Conservation (phyloP, 1,284 basidiomycete species). For the Polyporus tsugae region DNA sequence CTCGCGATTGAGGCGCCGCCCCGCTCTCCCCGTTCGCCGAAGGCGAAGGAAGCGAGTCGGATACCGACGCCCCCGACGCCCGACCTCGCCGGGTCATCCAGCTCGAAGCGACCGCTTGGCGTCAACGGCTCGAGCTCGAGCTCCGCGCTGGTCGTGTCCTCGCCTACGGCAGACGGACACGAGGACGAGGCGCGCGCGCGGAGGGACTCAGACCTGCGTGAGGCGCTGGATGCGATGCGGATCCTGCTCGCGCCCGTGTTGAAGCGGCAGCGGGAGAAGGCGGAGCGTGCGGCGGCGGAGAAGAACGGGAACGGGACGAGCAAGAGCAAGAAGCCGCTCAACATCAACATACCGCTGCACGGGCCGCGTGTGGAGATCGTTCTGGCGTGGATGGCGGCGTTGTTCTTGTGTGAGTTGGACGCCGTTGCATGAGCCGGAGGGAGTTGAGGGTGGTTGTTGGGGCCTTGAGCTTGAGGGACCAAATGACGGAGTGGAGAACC, state of each 20-base stretch:
- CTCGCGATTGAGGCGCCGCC: slow-evolving; percentile 54
- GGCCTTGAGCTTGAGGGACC: no score
- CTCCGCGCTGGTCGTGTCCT: slow-evolving; percentile 11
- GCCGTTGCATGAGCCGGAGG: slow-evolving; percentile 43
- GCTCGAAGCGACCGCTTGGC: not conserved
- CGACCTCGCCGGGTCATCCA: slow-evolving; percentile 22
- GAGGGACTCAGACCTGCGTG: slow-evolving; percentile 42
- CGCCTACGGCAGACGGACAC: not conserved
- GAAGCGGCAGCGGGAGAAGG: slow-evolving; percentile 62
- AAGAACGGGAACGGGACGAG: slow-evolving; percentile 47
- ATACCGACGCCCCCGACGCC: slow-evolving; percentile 36
- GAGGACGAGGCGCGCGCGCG: slow-evolving; percentile 7
- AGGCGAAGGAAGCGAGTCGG: slow-evolving; percentile 39
- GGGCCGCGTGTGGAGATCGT: slow-evolving; percentile 84
- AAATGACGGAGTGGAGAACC: not conserved
- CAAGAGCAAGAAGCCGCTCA: slow-evolving; percentile 59
- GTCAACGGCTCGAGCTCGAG: slow-evolving; percentile 24
- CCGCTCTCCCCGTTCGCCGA: slow-evolving; percentile 26
- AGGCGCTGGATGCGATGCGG: slow-evolving; percentile 68
- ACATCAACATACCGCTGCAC: slow-evolving; percentile 83
- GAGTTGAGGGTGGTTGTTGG: not conserved
- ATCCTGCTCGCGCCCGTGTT: slow-evolving; percentile 74
- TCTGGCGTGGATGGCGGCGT: slow-evolving; percentile 81
- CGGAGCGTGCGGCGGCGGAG: slow-evolving; percentile 57
- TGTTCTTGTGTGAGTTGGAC: slow-evolving; percentile 77